A percentile compares a stretch with the other conserved stretches of the same genome.
phyloP scores from a whole-genome alignment of 495 filamentous ascomycete genomes.

The Gamarada debralockiae region DNA sequence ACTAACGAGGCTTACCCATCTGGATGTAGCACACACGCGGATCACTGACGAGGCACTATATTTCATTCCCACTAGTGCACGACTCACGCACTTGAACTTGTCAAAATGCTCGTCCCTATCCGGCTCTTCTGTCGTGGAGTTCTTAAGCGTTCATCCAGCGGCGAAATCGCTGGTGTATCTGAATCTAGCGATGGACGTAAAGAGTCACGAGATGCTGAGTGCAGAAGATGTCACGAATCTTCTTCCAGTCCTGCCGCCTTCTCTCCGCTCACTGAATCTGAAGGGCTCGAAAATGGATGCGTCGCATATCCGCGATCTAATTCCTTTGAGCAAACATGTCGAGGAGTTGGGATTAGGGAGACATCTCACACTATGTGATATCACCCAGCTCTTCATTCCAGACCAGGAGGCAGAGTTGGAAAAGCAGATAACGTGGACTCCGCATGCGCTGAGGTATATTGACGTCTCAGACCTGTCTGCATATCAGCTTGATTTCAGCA shows the following conservation, averaged over 20 bases:
- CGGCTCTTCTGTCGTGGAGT: conserved; percentile 64
- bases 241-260: conserved; percentile 62
- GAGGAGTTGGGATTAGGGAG: conserved; percentile 79
- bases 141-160: conserved; percentile 69
- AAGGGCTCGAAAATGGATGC: conserved; percentile 69
- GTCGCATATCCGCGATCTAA: conserved; percentile 58
- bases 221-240: conserved; percentile 61
- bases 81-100: conserved; percentile 76
- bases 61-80: conserved; percentile 67
- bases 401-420: conserved; percentile 35
- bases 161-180: conserved; percentile 65
- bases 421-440: no score
- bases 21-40: conserved; percentile 77
- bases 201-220: conserved; percentile 68
- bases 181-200: conserved; percentile 70
- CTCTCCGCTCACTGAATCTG: conserved; percentile 71
- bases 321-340: conserved; percentile 72
- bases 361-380: conserved; percentile 57
- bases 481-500: conserved; percentile 53
- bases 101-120: conserved; percentile 70
- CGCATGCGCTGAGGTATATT: conserved; percentile 63
- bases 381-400: conserved; percentile 54
- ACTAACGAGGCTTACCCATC: conserved; percentile 67
- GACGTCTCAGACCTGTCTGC: conserved; percentile 63
- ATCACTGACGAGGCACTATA: conserved; percentile 72